Conservation (phyloP, 2,329 filamentous ascomycete genomes). For the Diaporthe ampelina region DNA sequence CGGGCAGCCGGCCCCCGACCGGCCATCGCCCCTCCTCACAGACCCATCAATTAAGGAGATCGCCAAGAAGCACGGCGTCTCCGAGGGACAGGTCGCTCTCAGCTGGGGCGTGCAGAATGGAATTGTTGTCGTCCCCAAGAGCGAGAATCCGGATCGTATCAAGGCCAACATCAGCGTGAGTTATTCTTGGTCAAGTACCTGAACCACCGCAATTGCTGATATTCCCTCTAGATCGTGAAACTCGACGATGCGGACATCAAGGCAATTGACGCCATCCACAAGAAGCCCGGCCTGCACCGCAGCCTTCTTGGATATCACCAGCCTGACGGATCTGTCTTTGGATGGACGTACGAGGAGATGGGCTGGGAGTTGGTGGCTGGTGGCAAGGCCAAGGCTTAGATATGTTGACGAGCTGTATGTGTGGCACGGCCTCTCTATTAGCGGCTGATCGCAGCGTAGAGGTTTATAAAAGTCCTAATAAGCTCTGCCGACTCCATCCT, state of each 20-base stretch:
- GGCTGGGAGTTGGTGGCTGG: slow-evolving; percentile 33
- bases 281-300: slow-evolving; percentile 37
- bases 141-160: slow-evolving; percentile 39
- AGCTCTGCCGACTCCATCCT: background rate
- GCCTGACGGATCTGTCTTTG: slow-evolving; percentile 27
- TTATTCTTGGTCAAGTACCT: background rate
- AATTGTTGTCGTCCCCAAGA: slow-evolving; percentile 40
- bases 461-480: background rate
- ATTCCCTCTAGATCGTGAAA: slow-evolving; percentile 13
- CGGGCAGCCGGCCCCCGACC: slow-evolving; percentile 46
- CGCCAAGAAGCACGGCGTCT: slow-evolving; percentile 44
- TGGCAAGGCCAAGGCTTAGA: slow-evolving; percentile 24
- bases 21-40: slow-evolving; percentile 35
- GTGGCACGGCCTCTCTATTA: background rate
- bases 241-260: slow-evolving; percentile 36
- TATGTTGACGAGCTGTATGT: background rate
- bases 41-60: slow-evolving; percentile 45
- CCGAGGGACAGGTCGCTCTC: slow-evolving; percentile 35
- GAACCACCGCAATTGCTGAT: background rate
- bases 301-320: slow-evolving; percentile 37
- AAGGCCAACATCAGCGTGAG: slow-evolving; percentile 39
- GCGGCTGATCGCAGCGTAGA: background rate
- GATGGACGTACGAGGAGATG: slow-evolving; percentile 40
- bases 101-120: slow-evolving; percentile 38
- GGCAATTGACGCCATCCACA: slow-evolving; percentile 32